Evolutionary conservation across 2,329 filamentous ascomycete species (phyloP).

Genomic region (Pseudopithomyces chartarum): DNA sequence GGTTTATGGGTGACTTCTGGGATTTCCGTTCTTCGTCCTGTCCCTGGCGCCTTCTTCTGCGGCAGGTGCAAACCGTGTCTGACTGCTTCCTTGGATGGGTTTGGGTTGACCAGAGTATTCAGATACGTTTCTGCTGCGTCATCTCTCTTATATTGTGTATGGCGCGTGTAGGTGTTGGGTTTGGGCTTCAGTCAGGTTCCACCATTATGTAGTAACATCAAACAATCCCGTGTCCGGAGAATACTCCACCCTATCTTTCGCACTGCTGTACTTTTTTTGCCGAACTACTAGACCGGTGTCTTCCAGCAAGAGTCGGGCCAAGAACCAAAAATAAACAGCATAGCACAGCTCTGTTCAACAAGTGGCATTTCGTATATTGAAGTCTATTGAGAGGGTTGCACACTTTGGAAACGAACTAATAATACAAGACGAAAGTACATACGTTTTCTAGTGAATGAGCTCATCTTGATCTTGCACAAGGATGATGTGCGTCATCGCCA

Average conservation of each 20-base stretch:
- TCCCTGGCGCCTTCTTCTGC: not conserved
- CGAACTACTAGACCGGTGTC: too few relatives aligned
- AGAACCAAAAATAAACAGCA: too few relatives aligned
- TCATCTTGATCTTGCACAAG: too few relatives aligned
- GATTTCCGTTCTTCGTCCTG: not conserved
- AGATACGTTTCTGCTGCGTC: not conserved
- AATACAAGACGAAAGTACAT: too few relatives aligned
- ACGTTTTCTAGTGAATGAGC: too few relatives aligned
- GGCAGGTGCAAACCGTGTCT: not conserved
- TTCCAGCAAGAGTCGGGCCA: too few relatives aligned
- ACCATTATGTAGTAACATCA: slow-evolving; percentile 11
- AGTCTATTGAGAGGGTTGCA: too few relatives aligned
- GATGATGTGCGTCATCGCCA: too few relatives aligned
- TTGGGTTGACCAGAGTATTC: not conserved
- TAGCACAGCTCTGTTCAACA: too few relatives aligned
- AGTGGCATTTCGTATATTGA: too few relatives aligned
- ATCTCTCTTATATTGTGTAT: slow-evolving; percentile 3
- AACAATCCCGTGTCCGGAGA: slow-evolving; percentile 6
- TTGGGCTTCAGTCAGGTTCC: slow-evolving; percentile 8
- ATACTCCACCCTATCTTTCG: not conserved
- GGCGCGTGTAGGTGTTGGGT: slow-evolving; percentile 10
- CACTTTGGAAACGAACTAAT: too few relatives aligned
- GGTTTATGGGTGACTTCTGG: not conserved
- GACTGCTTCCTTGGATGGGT: not conserved
- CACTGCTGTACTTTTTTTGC: not conserved